phyloP scores from a whole-genome alignment of 2,329 filamentous ascomycete species.

The Hypomyces rosellus region DNA sequence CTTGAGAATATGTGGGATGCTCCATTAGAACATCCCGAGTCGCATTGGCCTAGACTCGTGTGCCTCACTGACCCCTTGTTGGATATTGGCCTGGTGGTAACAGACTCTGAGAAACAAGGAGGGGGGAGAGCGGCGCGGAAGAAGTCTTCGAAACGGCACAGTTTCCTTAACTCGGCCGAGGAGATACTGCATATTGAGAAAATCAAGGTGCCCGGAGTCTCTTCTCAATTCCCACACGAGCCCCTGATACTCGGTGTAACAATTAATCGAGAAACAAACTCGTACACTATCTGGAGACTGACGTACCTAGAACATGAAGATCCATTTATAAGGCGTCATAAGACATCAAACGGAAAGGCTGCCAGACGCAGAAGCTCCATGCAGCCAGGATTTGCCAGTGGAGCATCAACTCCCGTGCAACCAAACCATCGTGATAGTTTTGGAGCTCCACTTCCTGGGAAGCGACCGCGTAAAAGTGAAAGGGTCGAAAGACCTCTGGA shows the following conservation, averaged over 20 bases:
- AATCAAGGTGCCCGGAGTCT: constrained; percentile 47
- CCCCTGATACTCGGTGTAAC: constrained; percentile 72
- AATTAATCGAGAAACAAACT: constrained; percentile 66
- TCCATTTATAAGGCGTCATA: constrained; percentile 41
- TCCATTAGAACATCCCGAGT: constrained; percentile 45
- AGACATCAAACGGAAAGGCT: constrained; percentile 39
- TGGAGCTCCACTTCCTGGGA: constrained; percentile 50
- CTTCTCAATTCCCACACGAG: constrained; percentile 31
- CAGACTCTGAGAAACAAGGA: constrained; percentile 40
- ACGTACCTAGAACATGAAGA: constrained; percentile 67
- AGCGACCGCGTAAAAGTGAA: constrained; percentile 47
- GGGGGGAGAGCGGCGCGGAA: constrained; percentile 23
- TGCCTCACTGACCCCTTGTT: constrained; percentile 79
- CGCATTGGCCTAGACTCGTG: constrained; percentile 69
- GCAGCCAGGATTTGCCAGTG: constrained; percentile 64
- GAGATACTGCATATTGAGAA: constrained; percentile 79
- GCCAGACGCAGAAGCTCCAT: constrained; percentile 56
- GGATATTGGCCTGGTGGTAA: constrained; percentile 77
- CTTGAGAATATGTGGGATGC: constrained; percentile 54
- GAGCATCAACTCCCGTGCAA: constrained; percentile 69
- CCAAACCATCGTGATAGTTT: constrained; percentile 72
- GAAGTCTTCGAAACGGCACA: constrained; percentile 34
- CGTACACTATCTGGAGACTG: constrained; percentile 80
- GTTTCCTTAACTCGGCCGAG: constrained; percentile 67
- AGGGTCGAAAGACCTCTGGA: constrained; percentile 49